These are phyloP conservation scores for Solanum hybrid DNA, from an alignment of 305 asterid species.

Conservation along the genomic window DNA sequence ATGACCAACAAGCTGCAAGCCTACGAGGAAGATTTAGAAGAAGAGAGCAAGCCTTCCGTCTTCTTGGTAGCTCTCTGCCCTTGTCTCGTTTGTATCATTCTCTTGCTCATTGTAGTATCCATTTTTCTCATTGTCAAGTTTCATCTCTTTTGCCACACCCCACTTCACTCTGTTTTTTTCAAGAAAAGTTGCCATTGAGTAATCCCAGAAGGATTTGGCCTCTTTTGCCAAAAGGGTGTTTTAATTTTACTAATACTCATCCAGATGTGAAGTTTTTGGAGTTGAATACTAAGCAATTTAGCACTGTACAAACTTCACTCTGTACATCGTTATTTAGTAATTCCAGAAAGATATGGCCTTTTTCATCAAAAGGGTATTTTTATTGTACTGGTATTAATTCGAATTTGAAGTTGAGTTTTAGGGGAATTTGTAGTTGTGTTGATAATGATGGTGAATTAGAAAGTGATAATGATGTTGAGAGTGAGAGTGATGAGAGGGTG, in stretches of 20 bases:
- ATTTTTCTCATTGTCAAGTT: conserved; percentile 49
- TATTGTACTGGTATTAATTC: not conserved
- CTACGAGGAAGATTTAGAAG: conserved; percentile 33
- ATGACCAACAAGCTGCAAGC: conserved; percentile 21
- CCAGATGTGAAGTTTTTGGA: not conserved
- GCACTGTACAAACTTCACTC: not conserved
- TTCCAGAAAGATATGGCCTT: not conserved
- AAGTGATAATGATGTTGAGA: conserved; percentile 20
- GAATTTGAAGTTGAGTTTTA: conserved; percentile 10
- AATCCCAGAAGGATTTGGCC: not conserved
- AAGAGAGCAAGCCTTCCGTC: conserved; percentile 32
- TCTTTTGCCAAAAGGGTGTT: not conserved
- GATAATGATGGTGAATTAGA: conserved; percentile 36
- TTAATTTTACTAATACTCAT: not conserved
- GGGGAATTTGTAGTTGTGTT: conserved; percentile 29
- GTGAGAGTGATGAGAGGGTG: conserved; percentile 18
- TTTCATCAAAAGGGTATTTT: not conserved
- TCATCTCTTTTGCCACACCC: conserved; percentile 71
- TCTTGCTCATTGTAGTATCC: conserved; percentile 35
- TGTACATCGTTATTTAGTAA: not conserved
- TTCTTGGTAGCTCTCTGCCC: conserved; percentile 74
- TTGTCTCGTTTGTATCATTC: conserved; percentile 50
- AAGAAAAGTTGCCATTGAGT: conserved; percentile 41
- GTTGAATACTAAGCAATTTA: not conserved
- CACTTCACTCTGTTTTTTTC: conserved; percentile 52